Base-by-base conservation (phyloP, 1,284 basidiomycete species). In the Tilletia walkeri region DNA sequence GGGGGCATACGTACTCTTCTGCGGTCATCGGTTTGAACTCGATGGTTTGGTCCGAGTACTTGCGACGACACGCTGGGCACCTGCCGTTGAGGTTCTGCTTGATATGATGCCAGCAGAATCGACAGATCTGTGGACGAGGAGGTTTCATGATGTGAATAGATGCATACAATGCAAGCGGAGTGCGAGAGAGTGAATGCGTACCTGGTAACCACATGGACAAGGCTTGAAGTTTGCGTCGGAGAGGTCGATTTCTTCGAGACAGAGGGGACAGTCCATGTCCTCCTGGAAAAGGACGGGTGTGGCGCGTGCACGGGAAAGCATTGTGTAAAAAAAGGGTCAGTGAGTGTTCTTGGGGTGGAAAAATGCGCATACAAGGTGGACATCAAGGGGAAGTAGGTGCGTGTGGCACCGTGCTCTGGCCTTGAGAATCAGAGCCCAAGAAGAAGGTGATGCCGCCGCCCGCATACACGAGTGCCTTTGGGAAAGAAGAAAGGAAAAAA, bases 171-270 rank as follows among this genome's bases (percentile, higher is more conserved):
- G 38, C 2, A 34, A 45, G 41, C 41, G 14, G 41, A 45, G 14
- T 12, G 49, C 49, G 36, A 56, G 49, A 41, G 18, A 36, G 41
- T 3, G 34, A 18, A 30, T 16, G 81, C 86, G 80, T 84, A 92
- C 95, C 88, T 97, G 95, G 86, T 99, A 96, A 76, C 96, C 96
- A 86, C 96, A 99, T 69, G 95, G 90, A 85, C 96, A 99, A 20
- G 96, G 96, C 87, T 95, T 96, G 87, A 99, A 99, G 87, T 97
- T 96, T 84, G 97, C 89, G 88, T 99, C 96, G 54, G 94, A 95
- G 75, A 99, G 89, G 86, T 99, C 96, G 89, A 99, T 94, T 86
- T 97, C 95, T 84, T 99, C 96, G 70, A 98, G 89, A 86, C 96
- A 99, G 74, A 99, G 89, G 65, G 96, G 94, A 86, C 96, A 99